phyloP scores from a whole-genome alignment of 768 basidiomycete species.

The Tylopilus felleus region DNA sequence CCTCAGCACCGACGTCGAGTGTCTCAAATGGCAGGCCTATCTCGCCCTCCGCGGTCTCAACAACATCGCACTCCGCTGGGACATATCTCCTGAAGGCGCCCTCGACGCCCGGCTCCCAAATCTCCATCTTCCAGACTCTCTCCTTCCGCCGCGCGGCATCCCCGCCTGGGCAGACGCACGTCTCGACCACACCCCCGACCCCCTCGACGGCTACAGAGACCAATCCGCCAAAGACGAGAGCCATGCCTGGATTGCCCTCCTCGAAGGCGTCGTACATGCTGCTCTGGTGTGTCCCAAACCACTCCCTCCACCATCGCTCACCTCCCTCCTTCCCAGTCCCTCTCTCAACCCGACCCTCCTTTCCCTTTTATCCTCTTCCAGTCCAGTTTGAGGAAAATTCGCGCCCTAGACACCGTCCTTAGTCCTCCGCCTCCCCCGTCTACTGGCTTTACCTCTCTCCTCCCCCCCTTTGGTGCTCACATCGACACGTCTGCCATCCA shows the following conservation, averaged over 20 bases:
- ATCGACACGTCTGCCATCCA: conserved; percentile 50
- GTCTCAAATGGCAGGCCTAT: conserved; percentile 89
- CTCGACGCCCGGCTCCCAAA: conserved; percentile 68
- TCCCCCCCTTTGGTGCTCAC: conserved; percentile 60
- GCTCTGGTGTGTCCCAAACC: conserved; percentile 51
- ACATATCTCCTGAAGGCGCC: conserved; percentile 67
- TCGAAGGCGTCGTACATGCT: conserved; percentile 75
- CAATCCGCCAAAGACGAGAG: conserved; percentile 65
- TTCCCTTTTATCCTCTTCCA: conserved; percentile 41
- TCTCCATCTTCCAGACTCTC: conserved; percentile 55
- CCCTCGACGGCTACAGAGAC: conserved; percentile 67
- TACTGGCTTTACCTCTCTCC: conserved; percentile 60
- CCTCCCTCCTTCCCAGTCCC: conserved; percentile 34
- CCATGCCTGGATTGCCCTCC: conserved; percentile 75
- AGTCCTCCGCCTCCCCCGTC: conserved; percentile 66
- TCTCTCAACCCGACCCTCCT: conserved; percentile 46
- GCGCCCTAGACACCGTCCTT: conserved; percentile 48
- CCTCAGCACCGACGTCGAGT: conserved; percentile 78
- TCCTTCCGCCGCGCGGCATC: conserved; percentile 66
- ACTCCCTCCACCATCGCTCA: conserved; percentile 5
- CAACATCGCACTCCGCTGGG: conserved; percentile 56
- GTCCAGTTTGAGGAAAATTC: conserved; percentile 27
- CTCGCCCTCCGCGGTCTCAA: conserved; percentile 54
- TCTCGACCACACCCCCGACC: conserved; percentile 38
- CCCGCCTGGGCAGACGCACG: conserved; percentile 69